Percentiles rank a stretch among this genome's conserved stretches.
These are phyloP conservation scores for Salvia rosmarinus DNA, from an alignment of 257 asterid genomes.

Conservation along the genomic window DNA sequence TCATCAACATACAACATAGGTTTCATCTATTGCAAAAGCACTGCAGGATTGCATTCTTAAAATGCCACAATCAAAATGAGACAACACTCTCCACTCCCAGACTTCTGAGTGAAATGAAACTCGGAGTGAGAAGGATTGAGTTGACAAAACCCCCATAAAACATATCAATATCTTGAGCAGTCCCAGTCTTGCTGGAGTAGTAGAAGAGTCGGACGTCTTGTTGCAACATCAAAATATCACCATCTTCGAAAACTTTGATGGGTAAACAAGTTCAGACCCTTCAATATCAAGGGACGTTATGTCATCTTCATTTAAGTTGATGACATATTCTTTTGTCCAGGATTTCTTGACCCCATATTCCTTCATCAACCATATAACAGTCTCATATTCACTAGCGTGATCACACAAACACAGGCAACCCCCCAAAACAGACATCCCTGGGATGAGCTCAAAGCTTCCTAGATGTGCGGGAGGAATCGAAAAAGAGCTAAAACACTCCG, in stretches of 20 bases:
- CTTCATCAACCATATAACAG: conserved; percentile 10
- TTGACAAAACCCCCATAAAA: neutral
- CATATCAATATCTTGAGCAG: neutral
- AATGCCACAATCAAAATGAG: neutral
- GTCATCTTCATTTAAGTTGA: neutral
- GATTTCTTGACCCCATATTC: conserved; percentile 15
- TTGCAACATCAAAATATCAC: neutral
- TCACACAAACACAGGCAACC: conserved; percentile 18
- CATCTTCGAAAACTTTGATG: conserved; percentile 17
- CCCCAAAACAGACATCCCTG: conserved; percentile 31
- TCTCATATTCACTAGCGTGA: neutral
- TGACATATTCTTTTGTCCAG: neutral
- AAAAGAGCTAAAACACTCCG: conserved; percentile 18
- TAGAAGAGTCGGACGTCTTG: conserved; percentile 18
- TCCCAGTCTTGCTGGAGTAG: conserved; percentile 30
- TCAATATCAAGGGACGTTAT: conserved; percentile 17
- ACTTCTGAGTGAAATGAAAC: conserved; percentile 41
- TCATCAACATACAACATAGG: neutral
- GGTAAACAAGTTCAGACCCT: neutral
- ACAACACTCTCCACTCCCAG: conserved; percentile 28
- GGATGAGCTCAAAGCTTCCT: neutral
- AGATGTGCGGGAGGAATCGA: conserved; percentile 28
- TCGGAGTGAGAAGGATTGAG: conserved; percentile 30
- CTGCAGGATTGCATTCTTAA: neutral
- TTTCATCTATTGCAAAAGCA: neutral